Evolutionary conservation across 2,329 filamentous ascomycete genomes (phyloP).

Genomic region (Microsporum ferrugineum): DNA sequence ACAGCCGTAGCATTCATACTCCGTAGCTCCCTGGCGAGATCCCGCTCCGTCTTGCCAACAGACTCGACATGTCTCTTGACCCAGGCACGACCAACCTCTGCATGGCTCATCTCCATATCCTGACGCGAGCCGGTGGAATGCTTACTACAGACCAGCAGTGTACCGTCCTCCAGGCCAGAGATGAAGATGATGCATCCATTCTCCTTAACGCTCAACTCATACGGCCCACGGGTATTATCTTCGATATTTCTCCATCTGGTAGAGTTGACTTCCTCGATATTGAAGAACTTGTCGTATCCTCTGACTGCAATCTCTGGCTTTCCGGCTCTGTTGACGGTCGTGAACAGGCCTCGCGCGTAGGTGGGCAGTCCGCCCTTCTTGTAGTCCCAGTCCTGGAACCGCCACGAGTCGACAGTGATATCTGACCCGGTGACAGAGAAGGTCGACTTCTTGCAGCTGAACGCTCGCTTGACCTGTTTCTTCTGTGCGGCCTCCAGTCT

Average conservation of each 20-base stretch:
- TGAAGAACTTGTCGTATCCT: constrained; percentile 99
- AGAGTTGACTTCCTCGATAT: constrained; percentile 66
- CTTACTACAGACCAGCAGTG: constrained; percentile 94
- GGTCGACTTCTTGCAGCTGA: constrained; percentile 68
- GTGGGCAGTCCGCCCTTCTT: constrained; percentile 77
- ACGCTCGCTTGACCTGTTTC: constrained; percentile 45
- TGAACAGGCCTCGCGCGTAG: constrained; percentile 89
- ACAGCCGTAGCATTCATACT: constrained; percentile 84
- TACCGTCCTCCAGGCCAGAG: constrained; percentile 76
- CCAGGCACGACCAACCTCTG: constrained; percentile 69
- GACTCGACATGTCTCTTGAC: constrained; percentile 66
- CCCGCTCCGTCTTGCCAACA: constrained; percentile 64
- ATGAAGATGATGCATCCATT: constrained; percentile 99
- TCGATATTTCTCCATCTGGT: constrained; percentile 77
- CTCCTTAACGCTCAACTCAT: constrained; percentile 93
- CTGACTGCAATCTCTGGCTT: constrained; percentile 68
- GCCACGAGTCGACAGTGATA: constrained; percentile 77
- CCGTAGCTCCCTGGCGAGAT: constrained; percentile 65
- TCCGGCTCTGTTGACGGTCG: constrained; percentile 54
- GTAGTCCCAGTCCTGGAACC: constrained; percentile 91
- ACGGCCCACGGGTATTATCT: constrained; percentile 66
- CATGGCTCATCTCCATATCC: constrained; percentile 67
- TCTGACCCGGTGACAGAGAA: constrained; percentile 58
- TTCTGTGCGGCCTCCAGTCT: constrained; percentile 49
- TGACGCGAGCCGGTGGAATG: constrained; percentile 79